These are phyloP conservation scores for Carpinus fangiana DNA, from an alignment of 306 rosid species.

Conservation along the genomic window DNA sequence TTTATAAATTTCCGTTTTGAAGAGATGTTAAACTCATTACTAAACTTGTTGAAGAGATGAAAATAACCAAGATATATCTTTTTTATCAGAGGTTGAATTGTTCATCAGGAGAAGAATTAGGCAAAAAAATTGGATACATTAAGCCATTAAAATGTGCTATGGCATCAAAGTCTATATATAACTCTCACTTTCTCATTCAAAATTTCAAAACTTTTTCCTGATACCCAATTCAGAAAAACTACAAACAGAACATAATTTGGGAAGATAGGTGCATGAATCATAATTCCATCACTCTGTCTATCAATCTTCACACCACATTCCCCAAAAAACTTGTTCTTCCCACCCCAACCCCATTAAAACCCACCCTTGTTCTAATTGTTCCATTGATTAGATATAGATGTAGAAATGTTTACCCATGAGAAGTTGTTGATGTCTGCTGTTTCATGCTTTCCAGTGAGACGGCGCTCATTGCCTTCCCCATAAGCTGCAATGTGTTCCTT, in stretches of 20 bases:
- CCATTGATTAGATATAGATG: background rate
- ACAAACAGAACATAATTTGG: background rate
- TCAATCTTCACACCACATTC: background rate
- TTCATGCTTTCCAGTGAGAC: constrained; percentile 67
- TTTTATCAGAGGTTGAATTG: too few species aligned
- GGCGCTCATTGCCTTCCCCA: constrained; percentile 73
- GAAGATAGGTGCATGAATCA: background rate
- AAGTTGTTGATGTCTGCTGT: constrained; percentile 60
- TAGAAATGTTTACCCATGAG: constrained; percentile 42
- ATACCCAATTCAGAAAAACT: background rate
- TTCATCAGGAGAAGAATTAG: too few species aligned
- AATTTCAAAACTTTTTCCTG: background rate
- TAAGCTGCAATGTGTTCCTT: constrained; percentile 70
- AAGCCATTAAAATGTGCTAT: background rate
- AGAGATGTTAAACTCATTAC: too few species aligned
- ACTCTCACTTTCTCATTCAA: background rate
- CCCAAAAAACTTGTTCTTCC: too few species aligned
- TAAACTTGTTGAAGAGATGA: too few species aligned
- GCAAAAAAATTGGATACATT: too few species aligned
- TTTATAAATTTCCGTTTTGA: too few species aligned
- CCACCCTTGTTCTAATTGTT: background rate
- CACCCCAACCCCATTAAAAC: background rate
- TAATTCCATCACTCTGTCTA: background rate
- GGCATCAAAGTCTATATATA: background rate
- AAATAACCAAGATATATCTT: too few species aligned